Evolutionary conservation across 1,284 basidiomycete genomes (phyloP), one percentile per base, ranked within the genome.

Genomic region (Rhodotorula sp.): DNA sequence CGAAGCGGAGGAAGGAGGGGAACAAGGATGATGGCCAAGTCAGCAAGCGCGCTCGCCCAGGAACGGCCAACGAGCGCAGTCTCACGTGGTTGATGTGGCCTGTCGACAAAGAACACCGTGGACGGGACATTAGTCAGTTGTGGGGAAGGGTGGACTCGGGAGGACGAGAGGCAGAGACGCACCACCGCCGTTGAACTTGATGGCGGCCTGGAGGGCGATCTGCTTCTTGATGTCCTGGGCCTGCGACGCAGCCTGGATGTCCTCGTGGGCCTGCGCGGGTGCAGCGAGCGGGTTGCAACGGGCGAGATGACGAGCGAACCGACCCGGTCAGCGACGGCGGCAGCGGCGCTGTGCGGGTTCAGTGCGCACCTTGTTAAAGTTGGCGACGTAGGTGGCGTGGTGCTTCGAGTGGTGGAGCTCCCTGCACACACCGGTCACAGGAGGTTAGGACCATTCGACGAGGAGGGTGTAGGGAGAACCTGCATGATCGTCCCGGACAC

Each of bases 131-230:
- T 11, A 13, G 11, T 51, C 31, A 20, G 18, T 15, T 22, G 28
- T 37, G 54, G 22, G 28, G 52, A 34, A 13, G 44, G 50, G n/a
- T n/a, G 34, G 57, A n/a, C 46, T 30, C 58, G 34, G 34, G 24
- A n/a, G 6, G 9, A n/a, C 30, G 44, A 13, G 13, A 28, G 10
- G 24, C 52, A 50, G 30, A 7, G 46, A 80, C 85, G 80, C 78
- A 85, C 91, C 91, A 80, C 91, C 91, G 59, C 91, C 91, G 83
- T 94, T 94, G 83, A 94, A 94, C 83, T 90, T 92, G 82, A 94
- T 84, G 22, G 91, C 91, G 28, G 87, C 82, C 82, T 92, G 91
- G 70, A 94, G 86, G 37, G 87, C 87, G 80, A 99, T 96, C 79
- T 87, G 85, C 80, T 91, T 89, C 81, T 88, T 89, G 75, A 89